phyloP scores from a whole-genome alignment of 768 basidiomycete species.

The Panaeolus papilionaceus region DNA sequence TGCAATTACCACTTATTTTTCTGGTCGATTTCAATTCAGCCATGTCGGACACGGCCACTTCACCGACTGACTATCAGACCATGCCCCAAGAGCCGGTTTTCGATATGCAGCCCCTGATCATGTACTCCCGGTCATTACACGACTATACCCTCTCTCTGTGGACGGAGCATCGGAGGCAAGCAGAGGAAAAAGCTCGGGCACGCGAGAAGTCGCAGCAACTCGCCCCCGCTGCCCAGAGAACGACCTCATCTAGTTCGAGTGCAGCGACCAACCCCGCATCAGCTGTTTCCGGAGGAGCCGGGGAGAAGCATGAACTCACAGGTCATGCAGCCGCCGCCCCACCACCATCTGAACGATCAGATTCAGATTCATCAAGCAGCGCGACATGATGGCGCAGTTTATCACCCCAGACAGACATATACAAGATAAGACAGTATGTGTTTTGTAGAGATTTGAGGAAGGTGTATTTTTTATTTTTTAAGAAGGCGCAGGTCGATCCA shows the following conservation, averaged over 20 bases:
- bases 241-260: not conserved
- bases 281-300: not conserved
- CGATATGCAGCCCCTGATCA: constrained; percentile 36
- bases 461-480: not conserved
- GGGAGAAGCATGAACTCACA: constrained; percentile 3
- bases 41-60: not conserved
- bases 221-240: not conserved
- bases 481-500: constrained; percentile 6
- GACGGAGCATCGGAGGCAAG: constrained; percentile 66
- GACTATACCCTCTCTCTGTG: constrained; percentile 71
- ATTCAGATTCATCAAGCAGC: not conserved
- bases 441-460: not conserved
- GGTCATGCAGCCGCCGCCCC: constrained; percentile 3
- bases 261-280: constrained; percentile 3
- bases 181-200: constrained; percentile 54
- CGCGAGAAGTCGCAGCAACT: constrained; percentile 28
- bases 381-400: not conserved
- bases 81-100: constrained; percentile 4
- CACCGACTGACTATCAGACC: not conserved
- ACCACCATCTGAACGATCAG: constrained; percentile 10
- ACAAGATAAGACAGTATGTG: not conserved
- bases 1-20: constrained; percentile 13
- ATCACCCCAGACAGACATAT: not conserved
- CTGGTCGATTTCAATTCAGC: not conserved
- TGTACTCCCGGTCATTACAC: constrained; percentile 70